Percentiles rank a stretch among this genome's conserved stretches.
phyloP scores from a whole-genome alignment of 129 eudicot genomes.

The Chrysanthemum makinoi region DNA sequence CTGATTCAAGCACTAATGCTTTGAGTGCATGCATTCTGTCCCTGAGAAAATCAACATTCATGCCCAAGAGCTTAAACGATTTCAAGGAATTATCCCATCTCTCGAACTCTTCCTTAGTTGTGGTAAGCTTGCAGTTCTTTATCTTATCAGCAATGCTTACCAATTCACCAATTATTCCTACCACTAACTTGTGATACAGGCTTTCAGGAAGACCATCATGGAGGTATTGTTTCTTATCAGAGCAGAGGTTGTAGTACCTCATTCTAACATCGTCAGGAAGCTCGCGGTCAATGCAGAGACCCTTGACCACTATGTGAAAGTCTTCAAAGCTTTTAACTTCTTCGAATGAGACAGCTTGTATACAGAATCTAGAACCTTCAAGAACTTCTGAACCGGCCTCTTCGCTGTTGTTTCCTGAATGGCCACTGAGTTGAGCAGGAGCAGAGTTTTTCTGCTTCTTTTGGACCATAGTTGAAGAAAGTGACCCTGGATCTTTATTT shows the following conservation, averaged over 20 bases:
- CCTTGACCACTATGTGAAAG: slow-evolving; percentile 30
- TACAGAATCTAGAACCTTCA: slow-evolving; percentile 1
- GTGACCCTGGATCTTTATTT: slow-evolving; percentile 41
- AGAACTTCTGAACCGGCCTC: slow-evolving; percentile 2
- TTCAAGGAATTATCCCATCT: slow-evolving; percentile 59
- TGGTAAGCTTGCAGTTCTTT: slow-evolving; percentile 44
- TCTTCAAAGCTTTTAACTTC: slow-evolving; percentile 15
- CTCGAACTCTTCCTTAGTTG: slow-evolving; percentile 48
- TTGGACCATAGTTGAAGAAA: slow-evolving; percentile 21
- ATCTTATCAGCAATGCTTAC: slow-evolving; percentile 29
- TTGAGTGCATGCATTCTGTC: slow-evolving; percentile 35
- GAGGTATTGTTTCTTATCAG: slow-evolving; percentile 22
- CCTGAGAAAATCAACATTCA: slow-evolving; percentile 58
- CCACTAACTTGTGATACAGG: slow-evolving; percentile 19
- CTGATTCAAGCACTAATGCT: slow-evolving; percentile 40
- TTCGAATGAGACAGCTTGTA: background rate
- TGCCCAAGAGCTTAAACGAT: slow-evolving; percentile 60
- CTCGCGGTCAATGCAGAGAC: slow-evolving; percentile 26
- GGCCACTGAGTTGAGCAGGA: background rate
- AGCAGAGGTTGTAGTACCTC: slow-evolving; percentile 38
- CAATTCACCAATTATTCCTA: slow-evolving; percentile 34
- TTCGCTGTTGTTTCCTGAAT: background rate
- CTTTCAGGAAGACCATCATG: slow-evolving; percentile 21
- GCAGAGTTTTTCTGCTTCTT: slow-evolving; percentile 4
- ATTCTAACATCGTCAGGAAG: slow-evolving; percentile 22